Evolutionary conservation across 116 monocot species (phyloP), one percentile per base, ranked within the genome.

Genomic region (Dioscorea cayenensis): DNA sequence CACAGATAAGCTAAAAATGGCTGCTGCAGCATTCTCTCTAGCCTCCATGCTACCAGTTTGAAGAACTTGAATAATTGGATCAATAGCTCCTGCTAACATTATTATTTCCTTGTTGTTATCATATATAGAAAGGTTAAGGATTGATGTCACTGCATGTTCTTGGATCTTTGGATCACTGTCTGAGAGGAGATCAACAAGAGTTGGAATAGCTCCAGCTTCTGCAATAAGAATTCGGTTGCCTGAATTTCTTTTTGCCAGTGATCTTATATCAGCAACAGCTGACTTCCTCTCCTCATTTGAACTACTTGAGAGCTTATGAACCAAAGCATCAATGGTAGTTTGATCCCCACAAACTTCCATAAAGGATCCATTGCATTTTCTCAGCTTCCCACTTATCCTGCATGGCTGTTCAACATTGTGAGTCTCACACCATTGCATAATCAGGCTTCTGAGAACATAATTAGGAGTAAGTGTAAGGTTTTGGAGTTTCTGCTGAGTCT

Each of bases 141-240:
- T 76, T n/a, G 82, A 65, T n/a, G 86, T 83, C 5, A 86, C 82
- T 0, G 83, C 86, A 77, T 87, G 75, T 55, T 92, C 92, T 60
- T 89, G 89, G 14, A 64, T 84, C 49, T 66, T 80, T 19, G 65
- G 28, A 63, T 86, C 89, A 14, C 36, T 43, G 0, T 72, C 20
- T 14, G 74, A 76, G 51, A 95, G 75, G 14, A 95, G 75, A 60
- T 73, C 67, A 21, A 84, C 73, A 5, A 95, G 78, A 51, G 78
- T 63, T 60, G 95, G 91, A 28, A 95, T 85, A 25, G 95, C 95
- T 25, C 95, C 95, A 2, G 92, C 89, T 67, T 85, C 79, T 59
- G 95, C 92, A 68, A 95, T 87, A 55, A 81, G 71, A 28, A 95
- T 77, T 51, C 95, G 76, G 67, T 95, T 91, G 63, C 84, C 85